phyloP scores from a whole-genome alignment of 768 basidiomycete species.

The Lactarius tabidus region DNA sequence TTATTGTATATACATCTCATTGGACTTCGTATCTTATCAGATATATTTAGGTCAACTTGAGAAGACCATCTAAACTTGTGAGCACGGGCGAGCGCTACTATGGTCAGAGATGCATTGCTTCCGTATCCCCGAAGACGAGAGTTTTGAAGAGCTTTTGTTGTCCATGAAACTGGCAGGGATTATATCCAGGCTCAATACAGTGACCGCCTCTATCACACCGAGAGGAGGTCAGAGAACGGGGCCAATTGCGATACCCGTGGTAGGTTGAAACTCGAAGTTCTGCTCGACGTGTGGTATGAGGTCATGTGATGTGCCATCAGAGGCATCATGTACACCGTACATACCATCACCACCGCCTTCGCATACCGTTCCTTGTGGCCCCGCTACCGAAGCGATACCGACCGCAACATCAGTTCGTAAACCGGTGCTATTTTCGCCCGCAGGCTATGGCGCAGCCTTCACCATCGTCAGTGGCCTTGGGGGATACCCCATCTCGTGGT shows the following conservation, averaged over 20 bases:
- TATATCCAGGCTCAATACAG: not conserved
- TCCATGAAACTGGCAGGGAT: not conserved
- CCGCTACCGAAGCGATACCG: not conserved
- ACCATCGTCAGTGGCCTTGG: not conserved
- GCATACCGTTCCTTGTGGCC: not conserved
- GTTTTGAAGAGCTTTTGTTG: not conserved
- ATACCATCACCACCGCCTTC: too few species aligned
- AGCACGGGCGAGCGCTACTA: not conserved
- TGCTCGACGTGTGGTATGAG: too few species aligned
- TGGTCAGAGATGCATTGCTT: not conserved
- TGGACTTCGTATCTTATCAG: not conserved
- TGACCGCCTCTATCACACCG: not conserved
- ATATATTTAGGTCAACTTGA: not conserved
- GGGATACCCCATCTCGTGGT: not conserved
- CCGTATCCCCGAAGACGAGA: not conserved
- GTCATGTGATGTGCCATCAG: too few species aligned
- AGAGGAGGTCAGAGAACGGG: too few species aligned
- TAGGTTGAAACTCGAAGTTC: too few species aligned
- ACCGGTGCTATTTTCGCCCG: not conserved
- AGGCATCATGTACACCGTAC: too few species aligned
- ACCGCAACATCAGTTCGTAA: not conserved
- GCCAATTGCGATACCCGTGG: too few species aligned
- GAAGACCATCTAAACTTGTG: not conserved
- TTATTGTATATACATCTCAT: fast-evolving
- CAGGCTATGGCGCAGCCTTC: conserved; percentile 11